These are phyloP conservation scores for Hortaea werneckii DNA, from an alignment of 2,329 filamentous ascomycete genomes.

Conservation along the genomic window DNA sequence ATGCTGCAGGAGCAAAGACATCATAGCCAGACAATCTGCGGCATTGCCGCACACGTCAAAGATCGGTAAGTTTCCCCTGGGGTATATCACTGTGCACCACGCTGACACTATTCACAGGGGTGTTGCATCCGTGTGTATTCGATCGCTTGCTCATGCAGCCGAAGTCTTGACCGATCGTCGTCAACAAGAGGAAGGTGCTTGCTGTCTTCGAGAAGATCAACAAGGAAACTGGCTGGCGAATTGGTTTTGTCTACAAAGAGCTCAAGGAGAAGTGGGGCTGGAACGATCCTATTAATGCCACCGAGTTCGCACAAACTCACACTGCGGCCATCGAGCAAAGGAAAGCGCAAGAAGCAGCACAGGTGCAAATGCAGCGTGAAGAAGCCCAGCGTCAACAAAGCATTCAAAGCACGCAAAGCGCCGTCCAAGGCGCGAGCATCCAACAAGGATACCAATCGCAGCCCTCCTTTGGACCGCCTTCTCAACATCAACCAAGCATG, in stretches of 20 bases:
- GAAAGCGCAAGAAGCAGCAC: conserved; percentile 10
- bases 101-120: conserved; percentile 37
- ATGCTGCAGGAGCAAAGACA: conserved; percentile 60
- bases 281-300: conserved; percentile 38
- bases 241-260: conserved; percentile 60
- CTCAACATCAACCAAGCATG: conserved; percentile 1
- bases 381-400: conserved; percentile 10
- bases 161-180: conserved; percentile 56
- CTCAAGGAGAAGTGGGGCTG: conserved; percentile 72
- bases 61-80: conserved; percentile 45
- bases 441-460: background rate
- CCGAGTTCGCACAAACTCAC: conserved; percentile 29
- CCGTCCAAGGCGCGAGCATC: conserved; percentile 11
- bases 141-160: conserved; percentile 67
- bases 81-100: background rate
- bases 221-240: conserved; percentile 67
- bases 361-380: conserved; percentile 4
- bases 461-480: background rate
- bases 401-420: conserved; percentile 2
- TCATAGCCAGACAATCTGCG: conserved; percentile 78
- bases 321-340: conserved; percentile 16
- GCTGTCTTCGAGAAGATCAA: conserved; percentile 66
- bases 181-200: conserved; percentile 75
- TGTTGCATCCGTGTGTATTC: conserved; percentile 67
- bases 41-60: conserved; percentile 76